Evolutionary conservation across 768 basidiomycete species (phyloP).

Genomic region (Chalciporus sphaerocephalus): DNA sequence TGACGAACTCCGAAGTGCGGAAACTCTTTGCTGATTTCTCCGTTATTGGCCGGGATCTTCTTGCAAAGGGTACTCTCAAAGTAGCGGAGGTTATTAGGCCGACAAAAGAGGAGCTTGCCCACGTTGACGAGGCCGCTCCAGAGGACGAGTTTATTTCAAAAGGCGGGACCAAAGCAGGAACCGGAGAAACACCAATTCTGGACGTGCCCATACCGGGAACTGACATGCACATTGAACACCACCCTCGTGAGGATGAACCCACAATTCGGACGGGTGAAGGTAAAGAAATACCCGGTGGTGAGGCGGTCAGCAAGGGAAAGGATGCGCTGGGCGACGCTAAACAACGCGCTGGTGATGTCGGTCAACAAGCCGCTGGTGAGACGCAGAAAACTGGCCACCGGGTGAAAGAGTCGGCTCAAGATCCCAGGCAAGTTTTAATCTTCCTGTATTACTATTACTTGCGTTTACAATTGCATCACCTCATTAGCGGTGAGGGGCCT

Average conservation of each 20-base stretch:
- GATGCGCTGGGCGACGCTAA: constrained; percentile 13
- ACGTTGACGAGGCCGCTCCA: constrained; percentile 67
- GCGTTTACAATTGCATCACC: not conserved
- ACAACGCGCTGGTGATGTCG: not conserved
- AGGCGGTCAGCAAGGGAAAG: constrained; percentile 20
- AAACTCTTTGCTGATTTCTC: constrained; percentile 81
- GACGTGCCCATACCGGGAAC: constrained; percentile 44
- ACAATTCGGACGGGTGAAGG: constrained; percentile 33
- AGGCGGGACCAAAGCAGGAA: constrained; percentile 38
- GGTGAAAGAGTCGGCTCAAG: constrained; percentile 1
- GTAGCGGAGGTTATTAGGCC: constrained; percentile 70
- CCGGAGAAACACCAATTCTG: constrained; percentile 45
- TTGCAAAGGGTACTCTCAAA: constrained; percentile 68
- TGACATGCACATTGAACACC: constrained; percentile 41
- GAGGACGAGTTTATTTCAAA: constrained; percentile 58
- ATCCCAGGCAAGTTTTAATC: constrained; percentile 14
- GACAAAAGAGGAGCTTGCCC: constrained; percentile 50
- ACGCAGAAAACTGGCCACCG: constrained; percentile 3
- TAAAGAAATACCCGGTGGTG: constrained; percentile 27
- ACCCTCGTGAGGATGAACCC: constrained; percentile 48
- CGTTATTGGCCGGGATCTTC: constrained; percentile 76
- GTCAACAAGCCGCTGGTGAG: constrained; percentile 9
- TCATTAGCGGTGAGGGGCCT: constrained; percentile 26
- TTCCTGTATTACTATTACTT: not conserved
- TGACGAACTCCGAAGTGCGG: constrained; percentile 91